Base-by-base conservation (phyloP, 768 basidiomycete species). In the Paxillus involutus region DNA sequence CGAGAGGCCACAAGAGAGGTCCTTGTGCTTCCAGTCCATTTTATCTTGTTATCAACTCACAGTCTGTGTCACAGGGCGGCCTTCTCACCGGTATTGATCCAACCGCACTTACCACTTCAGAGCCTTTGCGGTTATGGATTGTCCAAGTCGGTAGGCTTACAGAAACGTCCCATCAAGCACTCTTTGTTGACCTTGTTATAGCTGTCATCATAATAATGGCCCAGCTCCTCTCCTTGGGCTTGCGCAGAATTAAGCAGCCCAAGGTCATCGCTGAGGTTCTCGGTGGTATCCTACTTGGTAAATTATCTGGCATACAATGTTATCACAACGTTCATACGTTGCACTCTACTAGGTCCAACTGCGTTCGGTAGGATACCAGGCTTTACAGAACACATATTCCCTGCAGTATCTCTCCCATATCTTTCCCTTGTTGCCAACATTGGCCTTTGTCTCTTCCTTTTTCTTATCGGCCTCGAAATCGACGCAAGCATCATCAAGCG, bases 381-480 rank as follows among this genome's bases (percentile, higher is more conserved):
- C 5, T 98, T 98, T 73, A 87, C 93, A 1, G 51, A 88, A 43
- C 84, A 85, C 65, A 85, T 97, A 50, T 98, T 98, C 69, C 94
- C 96, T 0, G 1, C 67, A 0, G 73, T 75, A 0, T 94, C 92
- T 0, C 67, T 80, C 7, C 78, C 93, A 0, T 95, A 87, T 67
- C 84, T 98, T 24, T 85, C 84, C 51, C 85, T 98, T 17, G 85
- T 89, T 16, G 91, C 96, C 13, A 91, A 92, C 61, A 91, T 98
- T 57, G 96, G 91, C 6, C 80, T 92, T 4, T 87, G 86, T 58
- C 81, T 94, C 42, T 94, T 93, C 72, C 81, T 98, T 14, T 98
- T 97, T 74, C 80, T 98, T 55, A 88, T 98, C 37, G 96, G 96
- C 3, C 84, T 96, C 33, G 91, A 93, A 75, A 94, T 97, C 53